Percentiles rank a stretch among this genome's conserved stretches.
phyloP scores from a whole-genome alignment of 192 early-diverging fungal genomes.

The Oehlia diaphana region DNA sequence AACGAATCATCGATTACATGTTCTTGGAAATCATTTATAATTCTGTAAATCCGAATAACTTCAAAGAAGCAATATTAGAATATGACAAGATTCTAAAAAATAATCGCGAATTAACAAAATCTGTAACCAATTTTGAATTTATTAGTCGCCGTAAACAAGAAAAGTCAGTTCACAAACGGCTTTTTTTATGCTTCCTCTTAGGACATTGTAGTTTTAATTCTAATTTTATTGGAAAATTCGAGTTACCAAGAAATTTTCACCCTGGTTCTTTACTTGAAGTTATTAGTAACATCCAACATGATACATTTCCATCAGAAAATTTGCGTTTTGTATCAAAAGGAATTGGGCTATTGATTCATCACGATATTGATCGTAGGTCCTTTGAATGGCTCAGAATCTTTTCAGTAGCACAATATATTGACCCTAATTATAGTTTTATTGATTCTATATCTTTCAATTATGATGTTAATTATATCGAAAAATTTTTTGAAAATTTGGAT shows the following conservation, averaged over 20 bases:
- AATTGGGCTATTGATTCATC: neutral
- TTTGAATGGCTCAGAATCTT: neutral
- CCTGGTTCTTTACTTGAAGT: neutral
- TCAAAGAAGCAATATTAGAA: slow-evolving; percentile 3
- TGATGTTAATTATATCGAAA: neutral
- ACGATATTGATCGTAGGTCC: neutral
- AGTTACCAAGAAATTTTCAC: neutral
- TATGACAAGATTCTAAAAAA: neutral
- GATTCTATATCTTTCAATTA: neutral
- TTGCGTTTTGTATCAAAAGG: neutral
- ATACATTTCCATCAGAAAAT: neutral
- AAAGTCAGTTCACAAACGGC: neutral
- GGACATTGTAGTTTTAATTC: neutral
- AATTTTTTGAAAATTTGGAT: neutral
- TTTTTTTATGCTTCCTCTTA: neutral
- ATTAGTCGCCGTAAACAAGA: neutral
- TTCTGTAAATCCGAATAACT: neutral
- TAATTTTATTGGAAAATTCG: neutral
- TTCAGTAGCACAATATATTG: neutral
- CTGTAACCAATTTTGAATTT: neutral
- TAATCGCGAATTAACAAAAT: neutral
- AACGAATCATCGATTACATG: neutral
- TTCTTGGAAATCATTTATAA: neutral
- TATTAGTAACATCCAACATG: neutral
- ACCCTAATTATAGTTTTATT: neutral